phyloP scores from a whole-genome alignment of 1,139 yeast species.

The Geotrichum phurueaensis region DNA sequence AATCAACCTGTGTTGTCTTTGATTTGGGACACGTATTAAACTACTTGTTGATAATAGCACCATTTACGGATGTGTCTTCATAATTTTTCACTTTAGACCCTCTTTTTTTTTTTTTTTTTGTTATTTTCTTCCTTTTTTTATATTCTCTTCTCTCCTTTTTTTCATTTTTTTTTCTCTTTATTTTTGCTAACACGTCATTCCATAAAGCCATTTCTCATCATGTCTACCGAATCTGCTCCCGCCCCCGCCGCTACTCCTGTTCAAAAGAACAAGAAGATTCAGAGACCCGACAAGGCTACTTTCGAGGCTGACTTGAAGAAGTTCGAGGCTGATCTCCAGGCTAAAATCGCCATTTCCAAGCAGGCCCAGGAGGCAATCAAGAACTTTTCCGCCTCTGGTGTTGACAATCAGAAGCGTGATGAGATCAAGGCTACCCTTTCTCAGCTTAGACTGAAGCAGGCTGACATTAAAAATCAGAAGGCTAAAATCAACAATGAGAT shows the following conservation, averaged over 20 bases:
- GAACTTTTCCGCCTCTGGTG: conserved; percentile 29
- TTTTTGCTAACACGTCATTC: conserved; percentile 1
- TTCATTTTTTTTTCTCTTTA: background rate
- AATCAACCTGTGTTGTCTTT: background rate
- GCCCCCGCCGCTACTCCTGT: conserved; percentile 11
- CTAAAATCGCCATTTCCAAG: conserved; percentile 46
- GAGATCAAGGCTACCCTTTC: conserved; percentile 60
- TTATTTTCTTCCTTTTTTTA: background rate
- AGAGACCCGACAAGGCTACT: conserved; percentile 36
- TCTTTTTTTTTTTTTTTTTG: background rate
- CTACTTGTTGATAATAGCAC: background rate
- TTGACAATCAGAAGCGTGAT: conserved; percentile 49
- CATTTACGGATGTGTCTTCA: background rate
- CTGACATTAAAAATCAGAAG: conserved; percentile 65
- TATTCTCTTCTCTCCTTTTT: background rate
- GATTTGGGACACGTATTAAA: background rate
- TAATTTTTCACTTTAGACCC: background rate
- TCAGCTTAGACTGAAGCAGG: conserved; percentile 61
- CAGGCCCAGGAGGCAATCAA: conserved; percentile 27
- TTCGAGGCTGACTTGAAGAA: conserved; percentile 63
- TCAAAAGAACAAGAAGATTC: conserved; percentile 24
- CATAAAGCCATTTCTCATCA: background rate
- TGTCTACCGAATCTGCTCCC: conserved; percentile 8
- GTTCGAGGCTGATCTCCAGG: conserved; percentile 63
- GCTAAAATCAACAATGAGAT: conserved; percentile 64